Evolutionary conservation across 2,329 filamentous ascomycete species (phyloP), one percentile per base, ranked within the genome.

Genomic region (Escovopsis sp.): DNA sequence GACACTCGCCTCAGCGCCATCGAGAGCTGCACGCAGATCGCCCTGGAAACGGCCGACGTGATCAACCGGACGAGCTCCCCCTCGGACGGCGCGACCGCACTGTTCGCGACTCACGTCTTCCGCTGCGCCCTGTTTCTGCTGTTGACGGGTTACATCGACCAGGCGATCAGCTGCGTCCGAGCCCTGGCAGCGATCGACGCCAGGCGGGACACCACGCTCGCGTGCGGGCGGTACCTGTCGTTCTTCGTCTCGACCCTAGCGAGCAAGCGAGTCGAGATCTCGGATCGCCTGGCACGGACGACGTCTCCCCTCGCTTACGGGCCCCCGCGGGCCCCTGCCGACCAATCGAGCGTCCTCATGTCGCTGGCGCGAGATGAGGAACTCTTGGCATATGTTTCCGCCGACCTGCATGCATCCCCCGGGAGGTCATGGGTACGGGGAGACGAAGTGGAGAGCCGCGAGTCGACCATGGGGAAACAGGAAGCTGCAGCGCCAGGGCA

Each of bases 101-200:
- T 89, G 50, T 68, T 93, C 8, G 83, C 85, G 43, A 78, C 76
- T 12, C 91, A 96, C 57, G 70, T 94, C 36, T 95, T 93, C 76
- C 81, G 89, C 16, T 93, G 83, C 53, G 72, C 83, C 2, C 70
- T 96, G 1, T 78, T 95, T 43, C 67, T 95, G 5, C 73, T 89
- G 16, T 75, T 93, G 40, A 74, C 76, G 1, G 79, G 79, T 35
- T 79, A 85, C 40, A 83, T 81, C 54, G 74, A 81, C 5, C 71
- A 79, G 2, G 88, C 89, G 0, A 61, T 80, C 10, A 74, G 76
- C 2, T 86, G 88, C 50, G 70, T 89, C 10, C 76, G 83, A 42
- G 78, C 81, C 1, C 74, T 82, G 10, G 72, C 77, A 1, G 73
- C 76, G 2, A 79, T 95, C 43, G 79, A 81, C 25, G 70, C 78